Evolutionary conservation across 225 moss, liverwort and hornwort species (phyloP).

Genomic region (Straminergon stramineum): DNA sequence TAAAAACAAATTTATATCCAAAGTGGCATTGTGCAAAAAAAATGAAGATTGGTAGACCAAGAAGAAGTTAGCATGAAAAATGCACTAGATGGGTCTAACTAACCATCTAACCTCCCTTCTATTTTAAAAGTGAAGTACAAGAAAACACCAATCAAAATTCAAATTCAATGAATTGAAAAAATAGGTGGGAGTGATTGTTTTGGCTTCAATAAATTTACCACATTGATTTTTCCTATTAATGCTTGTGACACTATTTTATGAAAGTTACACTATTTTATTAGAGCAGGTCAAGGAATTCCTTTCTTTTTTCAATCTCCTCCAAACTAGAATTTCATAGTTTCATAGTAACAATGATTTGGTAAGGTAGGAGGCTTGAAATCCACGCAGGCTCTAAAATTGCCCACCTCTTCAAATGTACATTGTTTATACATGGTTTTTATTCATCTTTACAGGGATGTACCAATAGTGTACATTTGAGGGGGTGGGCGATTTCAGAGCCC

Average conservation of each 20-base stretch:
- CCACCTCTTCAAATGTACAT: too few relatives aligned
- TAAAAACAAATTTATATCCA: not conserved
- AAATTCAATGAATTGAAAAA: not conserved
- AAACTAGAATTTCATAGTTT: not conserved
- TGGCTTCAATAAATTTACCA: not conserved
- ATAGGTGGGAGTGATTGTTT: not conserved
- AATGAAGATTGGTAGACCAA: not conserved
- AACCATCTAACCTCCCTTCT: not conserved
- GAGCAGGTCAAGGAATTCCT: not conserved
- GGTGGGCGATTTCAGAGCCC: too few relatives aligned
- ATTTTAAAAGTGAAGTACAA: not conserved
- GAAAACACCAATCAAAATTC: too few relatives aligned
- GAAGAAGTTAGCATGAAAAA: not conserved
- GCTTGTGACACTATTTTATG: not conserved
- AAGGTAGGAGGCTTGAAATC: too few relatives aligned
- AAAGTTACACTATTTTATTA: not conserved
- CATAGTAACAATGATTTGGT: not conserved
- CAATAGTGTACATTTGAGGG: too few relatives aligned
- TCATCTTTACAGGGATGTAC: too few relatives aligned
- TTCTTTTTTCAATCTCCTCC: not conserved
- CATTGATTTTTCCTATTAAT: not conserved
- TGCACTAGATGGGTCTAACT: not conserved
- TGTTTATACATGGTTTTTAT: too few relatives aligned
- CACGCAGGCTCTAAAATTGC: too few relatives aligned
- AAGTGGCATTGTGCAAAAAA: not conserved